Conservation (phyloP, 2,329 filamentous ascomycete species). For the Colletotrichum nymphaeae region DNA sequence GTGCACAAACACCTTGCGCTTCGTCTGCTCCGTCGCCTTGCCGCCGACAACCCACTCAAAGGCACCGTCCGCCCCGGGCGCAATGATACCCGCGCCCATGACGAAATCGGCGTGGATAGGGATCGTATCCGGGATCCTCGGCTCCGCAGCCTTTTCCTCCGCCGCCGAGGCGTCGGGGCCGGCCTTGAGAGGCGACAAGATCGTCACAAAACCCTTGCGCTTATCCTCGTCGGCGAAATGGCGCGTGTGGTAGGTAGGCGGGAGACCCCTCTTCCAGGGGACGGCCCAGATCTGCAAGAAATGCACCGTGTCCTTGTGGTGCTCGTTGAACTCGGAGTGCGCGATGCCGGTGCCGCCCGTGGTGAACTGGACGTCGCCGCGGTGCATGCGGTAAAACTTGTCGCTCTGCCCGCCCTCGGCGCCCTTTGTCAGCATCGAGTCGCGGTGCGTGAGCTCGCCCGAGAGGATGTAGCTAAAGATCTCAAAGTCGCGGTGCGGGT, state of each 20-base stretch:
- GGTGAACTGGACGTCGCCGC: slow-evolving; percentile 91
- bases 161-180: slow-evolving; percentile 70
- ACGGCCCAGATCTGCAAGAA: slow-evolving; percentile 92
- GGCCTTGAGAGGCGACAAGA: slow-evolving; percentile 79
- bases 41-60: slow-evolving; percentile 81
- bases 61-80: slow-evolving; percentile 67
- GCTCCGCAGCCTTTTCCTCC: slow-evolving; percentile 73
- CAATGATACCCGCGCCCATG: slow-evolving; percentile 83
- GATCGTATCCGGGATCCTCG: slow-evolving; percentile 74
- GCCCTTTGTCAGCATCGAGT: slow-evolving; percentile 83
- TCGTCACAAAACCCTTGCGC: slow-evolving; percentile 75
- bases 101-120: slow-evolving; percentile 87
- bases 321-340: slow-evolving; percentile 86
- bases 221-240: slow-evolving; percentile 81
- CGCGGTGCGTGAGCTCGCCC: slow-evolving; percentile 88
- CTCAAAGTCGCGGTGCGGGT: slow-evolving; percentile 87
- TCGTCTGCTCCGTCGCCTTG: slow-evolving; percentile 59
- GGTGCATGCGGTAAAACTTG: slow-evolving; percentile 76
- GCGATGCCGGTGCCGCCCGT: slow-evolving; percentile 85
- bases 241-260: slow-evolving; percentile 80
- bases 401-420: slow-evolving; percentile 69
- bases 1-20: slow-evolving; percentile 84
- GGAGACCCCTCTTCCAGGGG: slow-evolving; percentile 79
- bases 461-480: slow-evolving; percentile 91
- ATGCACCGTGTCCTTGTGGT: slow-evolving; percentile 76